phyloP scores from a whole-genome alignment of 306 rosid genomes.

The Nissolia schottii region DNA sequence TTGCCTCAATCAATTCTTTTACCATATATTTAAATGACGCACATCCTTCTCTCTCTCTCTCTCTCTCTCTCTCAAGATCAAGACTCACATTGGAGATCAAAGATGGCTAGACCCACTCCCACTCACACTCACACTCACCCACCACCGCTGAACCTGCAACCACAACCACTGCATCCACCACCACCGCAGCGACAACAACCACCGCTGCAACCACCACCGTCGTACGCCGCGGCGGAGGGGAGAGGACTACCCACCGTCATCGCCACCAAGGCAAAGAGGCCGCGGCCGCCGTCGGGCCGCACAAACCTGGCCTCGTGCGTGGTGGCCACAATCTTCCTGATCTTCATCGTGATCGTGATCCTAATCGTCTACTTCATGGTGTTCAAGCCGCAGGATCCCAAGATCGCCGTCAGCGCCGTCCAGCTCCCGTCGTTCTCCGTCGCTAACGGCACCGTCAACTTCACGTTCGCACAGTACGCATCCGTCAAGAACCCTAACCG shows the following conservation, averaged over 20 bases:
- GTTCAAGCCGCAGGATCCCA: slow-evolving; percentile 82
- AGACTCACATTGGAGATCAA: neutral
- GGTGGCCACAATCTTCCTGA: slow-evolving; percentile 79
- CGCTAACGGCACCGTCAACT: slow-evolving; percentile 68
- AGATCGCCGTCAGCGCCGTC: slow-evolving; percentile 72
- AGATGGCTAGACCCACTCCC: neutral
- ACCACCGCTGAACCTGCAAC: neutral
- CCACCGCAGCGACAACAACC: neutral
- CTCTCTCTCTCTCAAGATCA: neutral
- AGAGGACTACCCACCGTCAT: neutral
- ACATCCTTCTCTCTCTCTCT: too few relatives aligned
- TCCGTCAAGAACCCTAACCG: slow-evolving; percentile 79
- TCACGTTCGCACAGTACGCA: slow-evolving; percentile 87
- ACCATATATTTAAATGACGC: neutral
- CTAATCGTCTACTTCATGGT: slow-evolving; percentile 79
- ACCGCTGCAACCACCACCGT: neutral
- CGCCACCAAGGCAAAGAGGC: slow-evolving; percentile 28
- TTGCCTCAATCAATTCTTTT: neutral
- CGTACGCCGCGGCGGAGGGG: slow-evolving; percentile 24
- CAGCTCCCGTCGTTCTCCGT: slow-evolving; percentile 86
- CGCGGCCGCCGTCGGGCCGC: slow-evolving; percentile 73
- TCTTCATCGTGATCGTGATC: slow-evolving; percentile 61
- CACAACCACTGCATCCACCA: neutral
- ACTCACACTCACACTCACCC: neutral
- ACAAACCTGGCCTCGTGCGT: slow-evolving; percentile 88